Evolutionary conservation across 139 green algal species (phyloP).

Genomic region (Tetraselmis striata): DNA sequence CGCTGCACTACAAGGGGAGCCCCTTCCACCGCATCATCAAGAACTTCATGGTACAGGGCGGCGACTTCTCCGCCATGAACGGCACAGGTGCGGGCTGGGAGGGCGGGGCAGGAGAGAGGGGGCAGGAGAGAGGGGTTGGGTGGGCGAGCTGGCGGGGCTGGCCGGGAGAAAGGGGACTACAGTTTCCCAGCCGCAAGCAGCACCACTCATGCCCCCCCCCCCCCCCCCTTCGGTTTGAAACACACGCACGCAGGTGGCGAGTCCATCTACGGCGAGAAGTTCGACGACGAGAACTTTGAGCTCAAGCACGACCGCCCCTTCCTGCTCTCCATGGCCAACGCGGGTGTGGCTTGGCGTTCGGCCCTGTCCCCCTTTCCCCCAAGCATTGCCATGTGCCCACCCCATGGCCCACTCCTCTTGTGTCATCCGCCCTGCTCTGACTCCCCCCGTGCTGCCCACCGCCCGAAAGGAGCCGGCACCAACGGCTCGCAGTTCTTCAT

Average conservation of each 20-base stretch:
- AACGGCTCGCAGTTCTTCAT: conserved; percentile 62
- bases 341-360: no score
- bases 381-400: not conserved
- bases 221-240: no score
- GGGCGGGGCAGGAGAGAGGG: no score
- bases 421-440: not conserved
- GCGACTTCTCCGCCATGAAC: conserved; percentile 14
- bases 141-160: no score
- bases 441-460: no score
- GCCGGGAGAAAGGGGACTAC: no score
- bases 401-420: not conserved
- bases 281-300: conserved; percentile 23
- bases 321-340: conserved; percentile 69
- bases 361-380: not conserved
- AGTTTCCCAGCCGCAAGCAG: no score
- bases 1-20: conserved; percentile 62
- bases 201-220: no score
- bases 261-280: conserved; percentile 19
- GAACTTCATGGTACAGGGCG: conserved; percentile 48
- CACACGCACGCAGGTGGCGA: conserved; percentile 16
- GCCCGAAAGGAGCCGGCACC: conserved; percentile 53
- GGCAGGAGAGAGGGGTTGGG: no score
- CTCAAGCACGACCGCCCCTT: conserved; percentile 25
- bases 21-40: conserved; percentile 30
- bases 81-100: not conserved